Percentiles rank a stretch among this genome's conserved stretches.
phyloP scores from a whole-genome alignment of 2,329 filamentous ascomycete genomes.

The Aspergillus arachidicola region DNA sequence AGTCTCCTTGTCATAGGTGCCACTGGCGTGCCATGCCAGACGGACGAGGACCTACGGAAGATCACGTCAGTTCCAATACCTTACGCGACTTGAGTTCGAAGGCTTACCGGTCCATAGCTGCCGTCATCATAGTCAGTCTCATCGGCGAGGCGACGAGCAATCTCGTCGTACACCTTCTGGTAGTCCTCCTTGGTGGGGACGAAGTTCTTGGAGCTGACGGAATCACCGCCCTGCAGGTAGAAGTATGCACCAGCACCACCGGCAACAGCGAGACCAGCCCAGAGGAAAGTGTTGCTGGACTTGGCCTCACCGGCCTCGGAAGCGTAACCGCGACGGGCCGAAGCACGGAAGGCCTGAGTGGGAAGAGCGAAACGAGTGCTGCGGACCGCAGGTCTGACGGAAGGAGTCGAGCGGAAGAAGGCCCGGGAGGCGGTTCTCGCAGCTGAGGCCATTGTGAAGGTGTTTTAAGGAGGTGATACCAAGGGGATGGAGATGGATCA shows the following conservation, averaged over 20 bases:
- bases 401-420: conserved; percentile 44
- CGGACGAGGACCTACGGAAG: conserved; percentile 68
- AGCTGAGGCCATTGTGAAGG: conserved; percentile 28
- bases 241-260: conserved; percentile 69
- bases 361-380: conserved; percentile 60
- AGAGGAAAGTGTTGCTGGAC: conserved; percentile 57
- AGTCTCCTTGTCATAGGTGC: conserved; percentile 87
- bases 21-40: conserved; percentile 91
- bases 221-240: conserved; percentile 55
- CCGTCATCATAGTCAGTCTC: conserved; percentile 96
- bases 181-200: conserved; percentile 82
- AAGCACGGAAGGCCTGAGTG: conserved; percentile 71
- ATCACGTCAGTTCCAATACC: neutral
- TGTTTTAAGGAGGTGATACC: conserved; percentile 8
- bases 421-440: conserved; percentile 47
- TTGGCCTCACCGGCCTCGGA: conserved; percentile 62
- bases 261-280: conserved; percentile 60
- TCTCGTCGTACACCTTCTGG: conserved; percentile 90
- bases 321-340: conserved; percentile 78
- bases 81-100: neutral
- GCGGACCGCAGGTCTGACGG: conserved; percentile 49
- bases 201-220: conserved; percentile 55
- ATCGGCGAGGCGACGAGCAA: conserved; percentile 79
- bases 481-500: conserved; percentile 7
- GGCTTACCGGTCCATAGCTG: conserved; percentile 78